Evolutionary conservation across 1,284 basidiomycete species (phyloP), one percentile per base, ranked within the genome.

Genomic region (Microbotryomycetes sp.): DNA sequence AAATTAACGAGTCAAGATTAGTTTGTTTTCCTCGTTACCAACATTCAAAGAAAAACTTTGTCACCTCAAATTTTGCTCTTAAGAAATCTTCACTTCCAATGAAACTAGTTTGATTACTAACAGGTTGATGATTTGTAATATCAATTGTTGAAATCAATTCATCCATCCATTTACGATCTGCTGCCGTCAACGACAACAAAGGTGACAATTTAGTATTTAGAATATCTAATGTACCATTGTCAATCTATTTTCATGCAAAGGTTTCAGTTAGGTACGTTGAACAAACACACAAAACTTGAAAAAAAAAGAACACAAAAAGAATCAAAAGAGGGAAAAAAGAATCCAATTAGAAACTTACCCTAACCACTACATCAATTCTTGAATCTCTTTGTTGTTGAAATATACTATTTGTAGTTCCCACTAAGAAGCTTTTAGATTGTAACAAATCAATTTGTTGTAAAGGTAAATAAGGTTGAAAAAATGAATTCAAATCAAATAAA

Each of bases 391-490:
- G 92, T 70, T 94, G 89, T 15, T 90, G 92, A 48, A 97, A 90
- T 70, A 99, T 97, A 52, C 88, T 85, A 76, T 98, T 99, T 7
- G 94, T 98, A 65, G 90, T 92, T 12, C 94, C 82, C 4, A 80
- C 78, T 23, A 99, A 80, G 86, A 89, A 98, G 63, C 86, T 85
- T 49, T 81, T 80, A 3, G 88, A 86, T 70, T 83, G 86, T 47
- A 96, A 78, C 78, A 92, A 83, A 68, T 97, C 94, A 19, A 97
- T 81, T 76, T 99, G 93, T 76, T 99, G 94, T 7, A 99, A 76
- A 0, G 94, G 94, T 25, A 98, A 80, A 76, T 97, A 99, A 1
- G 94, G 96, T 76, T 99, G 94, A 79, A 98, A 99, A 78, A 97
- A 93, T 2, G 92, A 83, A 68, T 91, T 89, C 84, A 88, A 65